Percentiles rank a stretch among this genome's conserved stretches.
Conservation (phyloP, 192 early-diverging fungal genomes). For the Coemansia sp. region DNA sequence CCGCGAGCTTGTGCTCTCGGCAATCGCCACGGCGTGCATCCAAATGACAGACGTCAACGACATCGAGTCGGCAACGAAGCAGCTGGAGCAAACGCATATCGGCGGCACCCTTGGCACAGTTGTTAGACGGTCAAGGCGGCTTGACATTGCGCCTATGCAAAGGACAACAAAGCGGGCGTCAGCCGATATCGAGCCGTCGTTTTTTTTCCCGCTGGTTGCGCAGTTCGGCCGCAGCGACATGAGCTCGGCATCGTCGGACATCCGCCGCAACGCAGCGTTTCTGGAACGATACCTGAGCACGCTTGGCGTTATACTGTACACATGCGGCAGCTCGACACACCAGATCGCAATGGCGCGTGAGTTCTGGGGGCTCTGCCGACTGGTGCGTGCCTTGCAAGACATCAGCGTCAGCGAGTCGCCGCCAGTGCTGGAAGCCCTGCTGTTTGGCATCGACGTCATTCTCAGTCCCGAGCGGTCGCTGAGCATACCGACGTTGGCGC, state of each 20-base stretch:
- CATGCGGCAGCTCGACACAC: slow-evolving; percentile 29
- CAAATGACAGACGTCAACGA: slow-evolving; percentile 18
- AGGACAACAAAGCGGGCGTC: slow-evolving; percentile 9
- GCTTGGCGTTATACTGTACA: slow-evolving; percentile 41
- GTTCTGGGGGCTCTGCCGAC: slow-evolving; percentile 36
- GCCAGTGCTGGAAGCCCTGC: slow-evolving; percentile 39
- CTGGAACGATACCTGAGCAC: slow-evolving; percentile 43
- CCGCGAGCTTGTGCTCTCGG: slow-evolving; percentile 42
- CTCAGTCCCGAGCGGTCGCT: slow-evolving; percentile 35
- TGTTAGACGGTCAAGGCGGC: slow-evolving; percentile 35
- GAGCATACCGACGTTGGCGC: slow-evolving; percentile 34
- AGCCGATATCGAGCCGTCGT: slow-evolving; percentile 31
- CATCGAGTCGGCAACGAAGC: neutral
- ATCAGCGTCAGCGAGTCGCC: slow-evolving; percentile 19
- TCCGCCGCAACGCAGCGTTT: slow-evolving; percentile 28
- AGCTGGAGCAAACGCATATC: neutral
- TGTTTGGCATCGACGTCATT: slow-evolving; percentile 49
- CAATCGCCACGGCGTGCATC: slow-evolving; percentile 44
- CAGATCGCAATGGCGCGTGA: slow-evolving; percentile 46
- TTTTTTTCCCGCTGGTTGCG: slow-evolving; percentile 48
- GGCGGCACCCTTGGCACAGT: slow-evolving; percentile 17
- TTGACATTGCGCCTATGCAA: slow-evolving; percentile 22
- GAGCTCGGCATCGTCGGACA: slow-evolving; percentile 19
- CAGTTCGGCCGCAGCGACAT: slow-evolving; percentile 48
- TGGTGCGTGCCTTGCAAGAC: slow-evolving; percentile 20